Base-by-base conservation (phyloP, 116 monocot genomes). In the Posidonia oceanica region DNA sequence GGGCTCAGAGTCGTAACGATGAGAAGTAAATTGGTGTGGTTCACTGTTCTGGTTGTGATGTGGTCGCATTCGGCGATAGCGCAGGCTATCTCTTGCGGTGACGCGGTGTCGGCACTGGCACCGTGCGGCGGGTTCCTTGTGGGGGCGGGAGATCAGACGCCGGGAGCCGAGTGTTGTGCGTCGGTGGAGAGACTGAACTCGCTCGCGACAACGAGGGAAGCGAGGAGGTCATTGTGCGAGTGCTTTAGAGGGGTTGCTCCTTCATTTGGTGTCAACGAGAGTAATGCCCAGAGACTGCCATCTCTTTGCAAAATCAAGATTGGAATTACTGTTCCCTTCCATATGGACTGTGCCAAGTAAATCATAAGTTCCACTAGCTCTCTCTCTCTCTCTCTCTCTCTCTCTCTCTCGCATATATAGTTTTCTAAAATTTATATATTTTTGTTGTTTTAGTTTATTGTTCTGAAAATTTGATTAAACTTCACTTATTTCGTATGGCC, bases 261-360 rank as follows among this genome's bases (percentile, higher is more conserved):
- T 11, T 91, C 91, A 5, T 87, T 91, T 36, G 85, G 87, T 14
- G 91, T 91, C 23, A 51, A 29, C 16, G 85, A 79, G 7, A 67
- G 73, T 42, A 54, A 70, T 36, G 83, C 85, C 0, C 17, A 3
- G 5, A 21, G 7, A 1, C 78, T 91, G 39, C 79, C 77, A 1
- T 4, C 56, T 17, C 55, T 74, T 62, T 91, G 91, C 82, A 53
- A 20, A 11, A 74, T 91, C 41, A 74, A 64, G 36, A 78, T 86
- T 29, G 67, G 82, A 4, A n/a, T n/a, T n/a, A n/a, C n/a, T n/a
- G 41, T 86, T 59, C 75, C 63, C 59, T 59, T 78, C 40, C 58
- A 57, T 44, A 37, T 79, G 36, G 39, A 79, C 79, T 79, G 74
- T 71, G 60, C 20, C 75, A 57, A 68, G 75, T 75, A 38, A 39